Percentiles rank a stretch among this genome's conserved stretches.
Conservation (phyloP, 148 eudicot genomes). For the Rhododendron mucronatum region DNA sequence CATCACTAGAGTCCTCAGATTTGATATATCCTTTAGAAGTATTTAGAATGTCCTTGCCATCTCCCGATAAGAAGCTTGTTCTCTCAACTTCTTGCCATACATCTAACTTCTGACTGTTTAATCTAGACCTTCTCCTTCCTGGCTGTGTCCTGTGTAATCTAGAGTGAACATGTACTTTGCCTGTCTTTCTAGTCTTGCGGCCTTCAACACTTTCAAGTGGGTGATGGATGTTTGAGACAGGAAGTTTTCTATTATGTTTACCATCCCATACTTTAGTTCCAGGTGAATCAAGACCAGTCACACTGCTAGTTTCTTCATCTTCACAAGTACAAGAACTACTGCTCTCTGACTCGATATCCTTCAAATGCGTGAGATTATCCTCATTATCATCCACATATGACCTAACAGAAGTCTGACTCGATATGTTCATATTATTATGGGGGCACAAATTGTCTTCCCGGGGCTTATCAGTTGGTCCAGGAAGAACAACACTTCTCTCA, state of each 20-base stretch:
- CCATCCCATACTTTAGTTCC: constrained; percentile 93
- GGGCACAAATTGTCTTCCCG: constrained; percentile 19
- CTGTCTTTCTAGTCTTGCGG: constrained; percentile 45
- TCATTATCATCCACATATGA: constrained; percentile 59
- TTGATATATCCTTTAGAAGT: constrained; percentile 39
- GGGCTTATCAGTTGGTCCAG: constrained; percentile 26
- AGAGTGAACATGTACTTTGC: constrained; percentile 33
- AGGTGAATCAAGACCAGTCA: constrained; percentile 88
- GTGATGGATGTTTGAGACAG: constrained; percentile 72
- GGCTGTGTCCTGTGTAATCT: constrained; percentile 41
- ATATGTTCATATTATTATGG: constrained; percentile 21
- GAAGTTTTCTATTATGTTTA: constrained; percentile 52
- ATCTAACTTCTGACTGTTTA: constrained; percentile 42
- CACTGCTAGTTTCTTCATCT: constrained; percentile 56
- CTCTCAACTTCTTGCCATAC: constrained; percentile 91
- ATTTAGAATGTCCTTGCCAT: constrained; percentile 63
- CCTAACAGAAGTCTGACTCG: constrained; percentile 24
- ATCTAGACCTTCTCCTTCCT: constrained; percentile 57
- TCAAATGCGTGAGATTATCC: constrained; percentile 16
- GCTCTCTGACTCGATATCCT: constrained; percentile 45
- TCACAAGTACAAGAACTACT: constrained; percentile 54
- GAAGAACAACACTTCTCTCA: constrained; percentile 20
- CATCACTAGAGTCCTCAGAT: constrained; percentile 79
- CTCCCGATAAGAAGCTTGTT: constrained; percentile 69
- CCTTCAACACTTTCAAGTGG: constrained; percentile 78